Evolutionary conservation across 352 stramenopile species (phyloP).

Genomic region (Globisporangium alternatum): DNA sequence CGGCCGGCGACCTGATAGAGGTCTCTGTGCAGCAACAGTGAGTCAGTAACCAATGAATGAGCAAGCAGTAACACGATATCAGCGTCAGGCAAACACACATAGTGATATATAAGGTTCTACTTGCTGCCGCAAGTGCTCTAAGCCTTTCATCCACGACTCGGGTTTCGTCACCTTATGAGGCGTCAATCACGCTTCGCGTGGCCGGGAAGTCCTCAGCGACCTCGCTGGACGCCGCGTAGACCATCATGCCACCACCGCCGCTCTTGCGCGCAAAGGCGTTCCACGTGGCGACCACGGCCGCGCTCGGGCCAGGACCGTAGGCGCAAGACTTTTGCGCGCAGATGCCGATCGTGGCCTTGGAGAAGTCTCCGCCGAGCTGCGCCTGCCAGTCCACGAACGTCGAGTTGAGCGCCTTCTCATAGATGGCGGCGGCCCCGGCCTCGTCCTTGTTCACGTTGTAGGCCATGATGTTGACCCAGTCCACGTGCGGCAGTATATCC

Average conservation of each 20-base stretch:
- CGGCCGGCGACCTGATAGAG: neutral
- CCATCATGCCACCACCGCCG: slow-evolving; percentile 63
- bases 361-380: slow-evolving; percentile 45
- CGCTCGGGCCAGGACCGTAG: slow-evolving; percentile 64
- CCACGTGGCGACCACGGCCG: slow-evolving; percentile 50
- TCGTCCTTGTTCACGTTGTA: slow-evolving; percentile 70
- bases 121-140: neutral
- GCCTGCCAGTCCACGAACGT: slow-evolving; percentile 56
- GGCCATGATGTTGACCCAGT: slow-evolving; percentile 85
- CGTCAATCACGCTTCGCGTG: slow-evolving; percentile 41
- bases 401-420: slow-evolving; percentile 43
- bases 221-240: slow-evolving; percentile 67
- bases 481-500: slow-evolving; percentile 44
- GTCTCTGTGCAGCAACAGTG: too few species aligned
- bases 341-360: slow-evolving; percentile 51
- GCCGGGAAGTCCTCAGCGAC: slow-evolving; percentile 42
- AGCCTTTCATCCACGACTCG: neutral
- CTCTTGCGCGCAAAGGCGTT: slow-evolving; percentile 32
- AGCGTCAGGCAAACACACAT: neutral
- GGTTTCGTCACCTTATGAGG: neutral
- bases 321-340: slow-evolving; percentile 50
- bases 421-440: slow-evolving; percentile 39
- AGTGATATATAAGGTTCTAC: neutral
- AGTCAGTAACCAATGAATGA: neutral
- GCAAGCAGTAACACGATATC: neutral